Base-by-base conservation (phyloP, 2,329 filamentous ascomycete species). In the Whalleya microplaca region DNA sequence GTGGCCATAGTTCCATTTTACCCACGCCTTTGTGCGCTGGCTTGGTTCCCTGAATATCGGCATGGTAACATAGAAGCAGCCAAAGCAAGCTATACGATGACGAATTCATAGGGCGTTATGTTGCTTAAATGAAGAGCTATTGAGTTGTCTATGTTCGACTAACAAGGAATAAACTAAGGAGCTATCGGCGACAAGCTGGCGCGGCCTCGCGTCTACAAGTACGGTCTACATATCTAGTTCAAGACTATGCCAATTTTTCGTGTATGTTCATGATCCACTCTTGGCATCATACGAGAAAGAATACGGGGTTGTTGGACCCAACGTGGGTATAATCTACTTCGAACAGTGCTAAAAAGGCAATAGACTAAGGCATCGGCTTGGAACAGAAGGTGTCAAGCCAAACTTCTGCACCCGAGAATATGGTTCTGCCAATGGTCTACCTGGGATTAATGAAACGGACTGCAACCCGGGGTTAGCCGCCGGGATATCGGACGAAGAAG, bases 31-130 rank as follows among this genome's bases (percentile, higher is more conserved):
- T 27, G 53, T 61, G 48, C 60, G 54, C 46, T 60, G 61, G 44
- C 65, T 67, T 3, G 61, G 62, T 46, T 66, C 64, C 41, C 64
- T 49, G 7, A 55, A 47, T 18, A 66, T 43, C 6, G 54, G 51
- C 62, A 66, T 67, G 16, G 23, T 45, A 18, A 45, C 14, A 16
- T 16, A 6, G 3, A 37, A 37, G 32, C 32, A 37, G 32, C 32
- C 6, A 3, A 6, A 37, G 32, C 32, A 37, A 16, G 32, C 32
- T 37, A 12, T 37, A 14, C 5, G 14, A 37, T 37, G 10, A 27
- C 23, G 4, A 27, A n/a, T n/a, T n/a, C n/a, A n/a, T n/a, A n/a
- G n/a, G n/a, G n/a, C n/a, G n/a, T n/a, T n/a, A n/a, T n/a, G n/a
- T n/a, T n/a, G n/a, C n/a, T n/a, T n/a, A n/a, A n/a, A n/a, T n/a